Base-by-base conservation (phyloP, 257 asterid genomes). In the Rauvolfia tetraphylla region DNA sequence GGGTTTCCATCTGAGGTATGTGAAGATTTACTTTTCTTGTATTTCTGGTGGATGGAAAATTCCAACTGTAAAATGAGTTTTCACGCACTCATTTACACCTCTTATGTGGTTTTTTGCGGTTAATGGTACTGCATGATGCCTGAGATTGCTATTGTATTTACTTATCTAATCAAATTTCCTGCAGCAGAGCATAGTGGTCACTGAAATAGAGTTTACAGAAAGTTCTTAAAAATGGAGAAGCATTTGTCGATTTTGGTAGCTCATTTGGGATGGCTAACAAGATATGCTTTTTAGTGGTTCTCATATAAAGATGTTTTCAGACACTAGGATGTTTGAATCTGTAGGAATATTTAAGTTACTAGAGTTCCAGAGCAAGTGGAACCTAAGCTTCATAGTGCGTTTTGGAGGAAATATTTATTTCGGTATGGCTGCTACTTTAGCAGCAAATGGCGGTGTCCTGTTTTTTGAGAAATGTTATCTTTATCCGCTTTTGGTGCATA, bases 1-100 rank as follows among this genome's bases (percentile, higher is more conserved):
- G 97, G 96, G 62, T 90, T 93, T 85, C 84, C 95, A 59, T 81
- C 97, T 9, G 87, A 86, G 89, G 97, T 85, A 81, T 80, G 92
- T 65, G 31, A 31, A 36, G 48, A 49, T 11, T 51, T n/a, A n/a
- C n/a, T 78, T 33, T 42, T 3, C 76, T 62, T 68, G 17, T 29
- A 53, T 48, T 48, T 8, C 20, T 13, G 1, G 54, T 1, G 63
- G 57, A 48, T 34, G 53, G 1, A 53, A 57, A 41, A 22, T n/a
- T 22, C 34, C n/a, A 20, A 39, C 14, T 7, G 44, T 34, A 36
- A 22, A 8, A n/a, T 17, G 14, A 29, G 3, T 13, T 8, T 13
- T 51, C 8, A 29, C 68, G 5, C 23, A 13, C 0, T 18, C 34
- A 20, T 62, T 31, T 62, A 14, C 44, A 33, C 70, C 70, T 33